phyloP scores from a whole-genome alignment of 768 basidiomycete species.

The Boletellus ananiceps region DNA sequence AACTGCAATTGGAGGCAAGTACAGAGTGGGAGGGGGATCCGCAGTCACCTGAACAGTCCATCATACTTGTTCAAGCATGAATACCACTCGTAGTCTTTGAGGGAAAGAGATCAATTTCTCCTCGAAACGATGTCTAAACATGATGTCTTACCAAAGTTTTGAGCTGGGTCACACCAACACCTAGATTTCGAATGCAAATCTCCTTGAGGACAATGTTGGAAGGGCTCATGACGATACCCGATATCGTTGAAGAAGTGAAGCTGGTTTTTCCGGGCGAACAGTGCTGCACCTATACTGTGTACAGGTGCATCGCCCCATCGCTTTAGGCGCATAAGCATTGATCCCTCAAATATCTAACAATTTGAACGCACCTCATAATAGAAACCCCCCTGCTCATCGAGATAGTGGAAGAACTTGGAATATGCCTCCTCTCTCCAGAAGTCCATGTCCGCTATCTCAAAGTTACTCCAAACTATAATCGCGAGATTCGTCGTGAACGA shows the following conservation, averaged over 20 bases:
- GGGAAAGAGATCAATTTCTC: conserved; percentile 1
- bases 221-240: conserved; percentile 77
- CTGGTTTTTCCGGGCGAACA: conserved; percentile 70
- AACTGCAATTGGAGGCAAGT: neutral
- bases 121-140: neutral
- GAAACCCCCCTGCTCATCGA: conserved; percentile 82
- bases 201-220: conserved; percentile 70
- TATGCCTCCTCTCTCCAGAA: conserved; percentile 88
- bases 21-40: neutral
- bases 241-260: conserved; percentile 84
- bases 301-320: conserved; percentile 88
- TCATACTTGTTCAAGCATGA: conserved; percentile 83
- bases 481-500: conserved; percentile 11
- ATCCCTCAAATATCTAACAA: neutral
- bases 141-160: conserved; percentile 57
- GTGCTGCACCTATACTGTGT: conserved; percentile 75
- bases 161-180: conserved; percentile 68
- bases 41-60: conserved; percentile 41
- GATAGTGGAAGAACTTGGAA: conserved; percentile 73
- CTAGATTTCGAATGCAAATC: conserved; percentile 51
- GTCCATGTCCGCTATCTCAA: conserved; percentile 85
- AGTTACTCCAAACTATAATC: conserved; percentile 61
- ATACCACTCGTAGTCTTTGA: conserved; percentile 77
- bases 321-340: conserved; percentile 26
- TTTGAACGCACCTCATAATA: conserved; percentile 71